These are phyloP conservation scores for Pseudogymnoascus sp. DNA, from an alignment of 2,329 filamentous ascomycete species.

Conservation along the genomic window DNA sequence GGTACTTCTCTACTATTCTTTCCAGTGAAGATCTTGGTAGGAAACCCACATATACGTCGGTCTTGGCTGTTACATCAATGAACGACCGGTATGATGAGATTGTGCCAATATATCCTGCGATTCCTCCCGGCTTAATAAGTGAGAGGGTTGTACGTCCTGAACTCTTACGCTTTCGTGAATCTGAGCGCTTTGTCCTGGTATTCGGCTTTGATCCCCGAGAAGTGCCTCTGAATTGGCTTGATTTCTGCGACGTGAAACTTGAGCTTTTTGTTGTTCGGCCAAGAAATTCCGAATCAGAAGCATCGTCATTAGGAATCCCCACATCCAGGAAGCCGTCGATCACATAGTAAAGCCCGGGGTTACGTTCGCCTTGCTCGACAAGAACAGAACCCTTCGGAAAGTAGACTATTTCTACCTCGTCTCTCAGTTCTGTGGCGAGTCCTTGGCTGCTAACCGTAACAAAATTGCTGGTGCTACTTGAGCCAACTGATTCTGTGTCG, in stretches of 20 bases:
- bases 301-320: slow-evolving; percentile 59
- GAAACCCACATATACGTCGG: slow-evolving; percentile 96
- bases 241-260: slow-evolving; percentile 19
- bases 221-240: slow-evolving; percentile 36
- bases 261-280: slow-evolving; percentile 16
- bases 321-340: slow-evolving; percentile 96
- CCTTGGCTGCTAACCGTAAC: slow-evolving; percentile 52
- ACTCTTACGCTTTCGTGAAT: slow-evolving; percentile 40
- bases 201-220: slow-evolving; percentile 20
- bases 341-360: slow-evolving; percentile 93
- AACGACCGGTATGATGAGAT: slow-evolving; percentile 94
- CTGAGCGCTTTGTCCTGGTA: slow-evolving; percentile 20
- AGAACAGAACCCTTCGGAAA: slow-evolving; percentile 91
- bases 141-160: slow-evolving; percentile 65
- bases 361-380: slow-evolving; percentile 94
- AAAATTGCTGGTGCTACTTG: slow-evolving; percentile 54
- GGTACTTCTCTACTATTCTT: slow-evolving; percentile 85
- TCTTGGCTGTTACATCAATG: slow-evolving; percentile 93
- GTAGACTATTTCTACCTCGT: slow-evolving; percentile 94
- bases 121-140: slow-evolving; percentile 85
- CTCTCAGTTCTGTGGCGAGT: slow-evolving; percentile 70
- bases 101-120: slow-evolving; percentile 90
- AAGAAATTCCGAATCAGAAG: slow-evolving; percentile 23
- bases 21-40: slow-evolving; percentile 78
- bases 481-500: slow-evolving; percentile 79